These are phyloP conservation scores for Aspergillus fischeri DNA, from an alignment of 2,329 filamentous ascomycete species.

Conservation along the genomic window DNA sequence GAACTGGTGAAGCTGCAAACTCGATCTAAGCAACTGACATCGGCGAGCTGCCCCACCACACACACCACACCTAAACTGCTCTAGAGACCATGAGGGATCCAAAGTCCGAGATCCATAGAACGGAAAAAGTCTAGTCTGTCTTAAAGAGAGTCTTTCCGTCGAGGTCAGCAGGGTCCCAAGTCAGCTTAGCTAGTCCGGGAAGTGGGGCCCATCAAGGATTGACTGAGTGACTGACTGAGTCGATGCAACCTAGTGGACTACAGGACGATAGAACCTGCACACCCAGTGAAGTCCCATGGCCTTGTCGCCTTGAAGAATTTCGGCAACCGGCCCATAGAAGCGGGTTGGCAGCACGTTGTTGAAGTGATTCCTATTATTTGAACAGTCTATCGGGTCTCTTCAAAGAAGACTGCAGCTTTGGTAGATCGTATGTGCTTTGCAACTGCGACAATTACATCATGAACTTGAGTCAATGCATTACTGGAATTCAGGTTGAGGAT, in stretches of 20 bases:
- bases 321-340: slow-evolving; percentile 2
- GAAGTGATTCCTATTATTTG: not conserved
- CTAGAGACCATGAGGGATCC: not conserved
- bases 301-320: not conserved
- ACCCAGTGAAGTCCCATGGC: slow-evolving; percentile 9
- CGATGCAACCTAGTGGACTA: not conserved
- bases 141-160: not conserved
- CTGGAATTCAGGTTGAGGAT: too few relatives aligned
- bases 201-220: slow-evolving; percentile 12
- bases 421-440: not conserved
- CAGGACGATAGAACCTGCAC: not conserved
- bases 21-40: not conserved
- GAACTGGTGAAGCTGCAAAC: not conserved
- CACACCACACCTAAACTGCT: too few relatives aligned
- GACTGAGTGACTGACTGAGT: too few relatives aligned
- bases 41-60: too few relatives aligned
- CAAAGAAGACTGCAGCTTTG: not conserved
- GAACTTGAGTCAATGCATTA: slow-evolving; percentile 11
- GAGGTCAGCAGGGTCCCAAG: not conserved
- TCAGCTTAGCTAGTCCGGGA: slow-evolving; percentile 14
- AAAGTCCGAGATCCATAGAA: not conserved
- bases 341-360: slow-evolving; percentile 10
- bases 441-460: slow-evolving; percentile 10
- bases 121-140: not conserved
- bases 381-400: not conserved